Conservation (phyloP, 2,329 filamentous ascomycete species). For the Botrytis fragariae region DNA sequence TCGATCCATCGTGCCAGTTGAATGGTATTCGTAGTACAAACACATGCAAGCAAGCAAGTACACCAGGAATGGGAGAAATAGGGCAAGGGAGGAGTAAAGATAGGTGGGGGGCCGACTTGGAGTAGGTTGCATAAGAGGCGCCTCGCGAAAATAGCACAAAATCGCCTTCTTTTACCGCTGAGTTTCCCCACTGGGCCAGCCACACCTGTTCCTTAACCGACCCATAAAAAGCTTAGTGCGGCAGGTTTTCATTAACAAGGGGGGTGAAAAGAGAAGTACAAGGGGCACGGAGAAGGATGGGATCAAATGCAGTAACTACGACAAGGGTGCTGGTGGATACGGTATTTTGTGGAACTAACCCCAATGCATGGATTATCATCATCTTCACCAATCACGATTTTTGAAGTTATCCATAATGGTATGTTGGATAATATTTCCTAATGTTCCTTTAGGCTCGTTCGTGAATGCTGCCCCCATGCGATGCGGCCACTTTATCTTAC, state of each 20-base stretch:
- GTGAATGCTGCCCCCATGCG: slow-evolving; percentile 10
- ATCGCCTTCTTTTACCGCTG: slow-evolving; percentile 16
- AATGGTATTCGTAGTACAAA: slow-evolving; percentile 9
- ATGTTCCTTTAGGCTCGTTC: slow-evolving; percentile 13
- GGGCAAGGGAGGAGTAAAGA: slow-evolving; percentile 4
- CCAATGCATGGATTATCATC: slow-evolving; percentile 2
- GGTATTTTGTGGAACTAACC: neutral
- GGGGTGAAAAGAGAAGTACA: neutral
- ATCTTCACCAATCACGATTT: neutral
- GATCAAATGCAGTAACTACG: neutral
- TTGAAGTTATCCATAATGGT: neutral
- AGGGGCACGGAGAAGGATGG: slow-evolving; percentile 14
- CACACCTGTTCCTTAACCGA: slow-evolving; percentile 25
- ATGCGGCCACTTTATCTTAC: neutral
- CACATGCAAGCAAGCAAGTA: slow-evolving; percentile 4
- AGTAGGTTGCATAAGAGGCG: slow-evolving; percentile 35
- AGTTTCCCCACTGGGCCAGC: slow-evolving; percentile 29
- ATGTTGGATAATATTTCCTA: slow-evolving; percentile 5
- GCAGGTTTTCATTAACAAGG: neutral
- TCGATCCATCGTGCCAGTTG: slow-evolving; percentile 12
- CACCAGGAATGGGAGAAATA: slow-evolving; percentile 23
- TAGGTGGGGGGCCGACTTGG: slow-evolving; percentile 34
- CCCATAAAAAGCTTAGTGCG: slow-evolving; percentile 5
- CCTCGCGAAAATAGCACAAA: slow-evolving; percentile 38
- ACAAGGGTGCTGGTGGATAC: neutral